Percentiles rank a stretch among this genome's conserved stretches.
phyloP scores from a whole-genome alignment of 2,329 filamentous ascomycete species.

The Calonectria honghensis region DNA sequence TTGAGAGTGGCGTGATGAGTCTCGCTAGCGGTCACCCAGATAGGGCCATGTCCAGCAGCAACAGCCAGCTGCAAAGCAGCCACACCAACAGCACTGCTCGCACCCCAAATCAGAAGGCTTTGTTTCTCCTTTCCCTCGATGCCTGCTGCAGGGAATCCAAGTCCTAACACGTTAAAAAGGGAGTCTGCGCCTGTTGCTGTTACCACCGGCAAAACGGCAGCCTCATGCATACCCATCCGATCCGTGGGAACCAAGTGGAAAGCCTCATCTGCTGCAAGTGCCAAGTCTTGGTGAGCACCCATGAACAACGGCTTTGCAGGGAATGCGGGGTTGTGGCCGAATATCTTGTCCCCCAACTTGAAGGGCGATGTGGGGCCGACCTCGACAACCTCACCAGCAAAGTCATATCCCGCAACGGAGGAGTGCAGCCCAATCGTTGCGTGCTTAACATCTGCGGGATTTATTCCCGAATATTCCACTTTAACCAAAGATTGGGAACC shows the following conservation, averaged over 20 bases:
- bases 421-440: background rate
- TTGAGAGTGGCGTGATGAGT: background rate
- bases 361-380: constrained; percentile 10
- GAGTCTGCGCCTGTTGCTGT: background rate
- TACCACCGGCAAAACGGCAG: background rate
- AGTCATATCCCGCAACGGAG: constrained; percentile 26
- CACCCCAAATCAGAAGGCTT: background rate
- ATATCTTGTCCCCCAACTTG: constrained; percentile 13
- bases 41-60: constrained; percentile 2
- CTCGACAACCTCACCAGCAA: constrained; percentile 9
- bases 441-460: constrained; percentile 25
- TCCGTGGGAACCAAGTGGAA: background rate
- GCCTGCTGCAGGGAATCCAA: background rate
- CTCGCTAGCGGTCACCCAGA: background rate
- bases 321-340: background rate
- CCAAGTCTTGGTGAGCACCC: background rate
- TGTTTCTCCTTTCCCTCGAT: background rate
- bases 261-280: background rate
- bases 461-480: constrained; percentile 24
- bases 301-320: background rate
- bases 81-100: background rate
- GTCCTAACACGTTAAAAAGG: background rate
- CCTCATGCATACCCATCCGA: background rate
- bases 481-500: constrained; percentile 14
- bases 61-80: constrained; percentile 3